Evolutionary conservation across 495 filamentous ascomycete species (phyloP).

Genomic region (Terfezia claveryi): DNA sequence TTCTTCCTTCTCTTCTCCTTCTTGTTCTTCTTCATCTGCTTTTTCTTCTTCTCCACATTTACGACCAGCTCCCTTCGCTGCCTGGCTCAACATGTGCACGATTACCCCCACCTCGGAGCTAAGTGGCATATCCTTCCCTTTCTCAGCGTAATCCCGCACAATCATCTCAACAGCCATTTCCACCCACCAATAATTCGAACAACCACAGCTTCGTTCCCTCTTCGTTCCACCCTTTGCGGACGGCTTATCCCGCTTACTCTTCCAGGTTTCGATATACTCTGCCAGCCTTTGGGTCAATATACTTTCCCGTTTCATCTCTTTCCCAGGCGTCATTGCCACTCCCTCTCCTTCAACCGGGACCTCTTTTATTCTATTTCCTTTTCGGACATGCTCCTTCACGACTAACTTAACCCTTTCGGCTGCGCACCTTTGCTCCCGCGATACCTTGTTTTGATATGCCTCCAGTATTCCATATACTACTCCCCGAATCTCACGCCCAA

Average conservation of each 20-base stretch:
- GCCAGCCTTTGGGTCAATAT: not conserved
- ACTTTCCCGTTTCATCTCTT: not conserved
- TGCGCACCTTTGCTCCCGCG: not conserved
- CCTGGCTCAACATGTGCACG: not conserved
- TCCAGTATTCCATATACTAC: conserved; percentile 9
- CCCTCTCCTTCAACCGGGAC: not conserved
- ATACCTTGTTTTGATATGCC: not conserved
- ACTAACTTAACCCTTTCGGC: not conserved
- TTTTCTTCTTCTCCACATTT: too few relatives aligned
- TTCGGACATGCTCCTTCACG: not conserved
- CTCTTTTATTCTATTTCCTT: not conserved
- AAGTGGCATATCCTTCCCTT: not conserved
- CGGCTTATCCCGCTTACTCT: not conserved
- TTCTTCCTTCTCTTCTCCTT: too few relatives aligned
- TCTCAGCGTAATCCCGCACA: not conserved
- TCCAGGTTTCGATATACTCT: not conserved
- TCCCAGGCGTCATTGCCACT: not conserved
- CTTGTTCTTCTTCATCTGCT: too few relatives aligned
- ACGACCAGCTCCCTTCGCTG: too few relatives aligned
- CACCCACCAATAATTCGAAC: not conserved
- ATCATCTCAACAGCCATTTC: not conserved
- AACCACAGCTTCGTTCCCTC: not conserved
- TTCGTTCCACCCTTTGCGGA: not conserved
- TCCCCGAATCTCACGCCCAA: conserved; percentile 3
- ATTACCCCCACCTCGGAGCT: not conserved